Evolutionary conservation across 345 rosid genomes (phyloP), one percentile per base, ranked within the genome.

Genomic region (Tarenaya hassleriana): DNA sequence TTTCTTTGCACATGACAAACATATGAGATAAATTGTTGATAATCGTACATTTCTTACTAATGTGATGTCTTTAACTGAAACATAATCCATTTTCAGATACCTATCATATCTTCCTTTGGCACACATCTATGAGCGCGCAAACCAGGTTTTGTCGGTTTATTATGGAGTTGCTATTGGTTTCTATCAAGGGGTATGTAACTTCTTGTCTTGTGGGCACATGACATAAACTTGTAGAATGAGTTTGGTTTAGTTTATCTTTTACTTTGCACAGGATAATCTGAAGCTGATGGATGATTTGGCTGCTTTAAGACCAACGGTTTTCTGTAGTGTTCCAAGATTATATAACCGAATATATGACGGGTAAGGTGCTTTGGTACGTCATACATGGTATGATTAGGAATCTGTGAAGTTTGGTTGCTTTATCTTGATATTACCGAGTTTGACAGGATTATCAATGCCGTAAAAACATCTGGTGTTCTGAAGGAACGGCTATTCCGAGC

Each of bases 71-170:
- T 19, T 44, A 27, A 68, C 44, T 35, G 10, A 43, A 50, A 47
- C 42, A 41, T 50, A 31, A 61, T 49, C 35, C 61, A 10, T 29
- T 38, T 60, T 39, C 80, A 87, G 96, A 62, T 91, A 74, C 70
- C 73, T 87, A 58, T 87, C 96, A 29, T 87, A 91, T 74, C 86
- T 91, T 65, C 98, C 98, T 40, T 69, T 91, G 78, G 98, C 96
- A 29, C 98, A 87, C 74, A 87, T 91, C 38, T 87, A 82, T 39
- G 95, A 91, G 62, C 75, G 98, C 52, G 62, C 77, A 55, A 82
- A 73, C 75, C 98, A 91, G 73, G 64, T 91, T 34, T 1, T 82
- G 58, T 27, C 50, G 4, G 82, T 47, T n/a, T 67, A 87, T 71
- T 69, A 34, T 40, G 94, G 95, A 14, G 71, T 68, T 62, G 79